Base-by-base conservation (phyloP, 2,329 filamentous ascomycete species). In the Paecilomyces sp. region DNA sequence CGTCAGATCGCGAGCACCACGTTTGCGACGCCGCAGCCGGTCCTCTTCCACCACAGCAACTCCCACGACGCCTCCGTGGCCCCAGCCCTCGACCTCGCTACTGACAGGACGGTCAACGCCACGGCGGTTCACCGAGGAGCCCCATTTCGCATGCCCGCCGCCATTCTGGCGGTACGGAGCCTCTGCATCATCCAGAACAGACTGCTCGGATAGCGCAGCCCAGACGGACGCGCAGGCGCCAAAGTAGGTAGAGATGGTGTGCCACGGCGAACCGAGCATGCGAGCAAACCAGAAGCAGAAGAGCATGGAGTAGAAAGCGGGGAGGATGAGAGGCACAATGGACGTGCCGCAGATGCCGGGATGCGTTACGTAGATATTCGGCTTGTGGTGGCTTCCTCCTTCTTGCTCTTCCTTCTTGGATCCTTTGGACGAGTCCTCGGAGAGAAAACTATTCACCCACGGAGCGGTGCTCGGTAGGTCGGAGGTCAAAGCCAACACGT, bases 31-130 rank as follows among this genome's bases (percentile, higher is more conserved):
- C 25, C 80, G 77, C 67, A 79, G 81, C 52, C 79, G 75, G 64
- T 85, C 76, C 58, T 80, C 76, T 2, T 80, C 80, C 53, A 75
- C 67, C 50, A 78, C 74, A 67, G 68, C 71, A 65, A 86, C 88
- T 0, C 80, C 75, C 31, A 83, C 71, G 33, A 76, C 78, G 2
- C 85, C 85, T 53, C 82, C 81, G 70, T 79, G 80, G 0, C 91
- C 92, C 92, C 92, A 97, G 7, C 91, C 90, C 52, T 90, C 86
- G 2, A 96, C 88, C 73, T 96, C 91, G 1, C 92, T 95, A 67
- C 85, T 85, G 74, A 88, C 88, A 4, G 91, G 84, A 47, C 82
- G 78, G 61, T 84, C 82, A 22, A 80, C 76, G 0, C 88, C 86
- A 58, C 76, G 73, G 11, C 82, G 73, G 64, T 88, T 83, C 8